Conservation (phyloP, 2,329 filamentous ascomycete species). For the Pezizomycotina sp. region DNA sequence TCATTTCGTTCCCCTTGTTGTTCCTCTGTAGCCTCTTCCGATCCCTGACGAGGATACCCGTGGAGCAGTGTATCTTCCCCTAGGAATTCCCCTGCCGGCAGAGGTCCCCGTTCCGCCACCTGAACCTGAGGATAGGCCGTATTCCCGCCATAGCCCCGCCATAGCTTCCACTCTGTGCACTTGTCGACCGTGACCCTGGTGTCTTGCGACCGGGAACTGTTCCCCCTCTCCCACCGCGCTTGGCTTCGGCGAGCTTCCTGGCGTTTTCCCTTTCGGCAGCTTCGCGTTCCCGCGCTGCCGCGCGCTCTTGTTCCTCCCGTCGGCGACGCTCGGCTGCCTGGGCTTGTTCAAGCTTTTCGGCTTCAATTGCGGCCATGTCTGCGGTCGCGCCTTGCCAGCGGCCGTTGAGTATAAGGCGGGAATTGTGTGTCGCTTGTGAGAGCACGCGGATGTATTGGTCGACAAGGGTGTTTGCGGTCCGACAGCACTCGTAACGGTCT, state of each 20-base stretch:
- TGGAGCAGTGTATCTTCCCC: slow-evolving; percentile 19
- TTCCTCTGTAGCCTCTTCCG: slow-evolving; percentile 32
- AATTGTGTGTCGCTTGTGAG: slow-evolving; percentile 93
- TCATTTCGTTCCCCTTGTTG: no score
- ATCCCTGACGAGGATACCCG: slow-evolving; percentile 11
- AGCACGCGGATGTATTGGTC: slow-evolving; percentile 94
- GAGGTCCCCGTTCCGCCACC: slow-evolving; percentile 5
- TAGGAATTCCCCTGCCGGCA: slow-evolving; percentile 4
- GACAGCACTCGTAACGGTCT: slow-evolving; percentile 76
- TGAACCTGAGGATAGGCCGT: neutral
- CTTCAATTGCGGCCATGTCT: slow-evolving; percentile 73
- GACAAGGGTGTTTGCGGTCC: slow-evolving; percentile 71
- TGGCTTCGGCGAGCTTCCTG: slow-evolving; percentile 25
- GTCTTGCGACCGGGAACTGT: slow-evolving; percentile 16
- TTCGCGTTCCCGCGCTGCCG: slow-evolving; percentile 44
- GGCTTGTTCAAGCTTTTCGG: slow-evolving; percentile 55
- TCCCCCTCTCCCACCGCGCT: slow-evolving; percentile 5
- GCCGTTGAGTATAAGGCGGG: slow-evolving; percentile 74
- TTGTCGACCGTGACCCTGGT: slow-evolving; percentile 6
- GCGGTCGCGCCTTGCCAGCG: slow-evolving; percentile 77
- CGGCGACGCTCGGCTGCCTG: slow-evolving; percentile 62
- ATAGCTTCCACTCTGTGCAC: slow-evolving; percentile 6
- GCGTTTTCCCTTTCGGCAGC: slow-evolving; percentile 26
- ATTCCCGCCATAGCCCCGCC: slow-evolving; percentile 12
- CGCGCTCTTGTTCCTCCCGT: slow-evolving; percentile 63